Evolutionary conservation across 768 basidiomycete genomes (phyloP), one percentile per base, ranked within the genome.

Genomic region (Trametes sanguinea): DNA sequence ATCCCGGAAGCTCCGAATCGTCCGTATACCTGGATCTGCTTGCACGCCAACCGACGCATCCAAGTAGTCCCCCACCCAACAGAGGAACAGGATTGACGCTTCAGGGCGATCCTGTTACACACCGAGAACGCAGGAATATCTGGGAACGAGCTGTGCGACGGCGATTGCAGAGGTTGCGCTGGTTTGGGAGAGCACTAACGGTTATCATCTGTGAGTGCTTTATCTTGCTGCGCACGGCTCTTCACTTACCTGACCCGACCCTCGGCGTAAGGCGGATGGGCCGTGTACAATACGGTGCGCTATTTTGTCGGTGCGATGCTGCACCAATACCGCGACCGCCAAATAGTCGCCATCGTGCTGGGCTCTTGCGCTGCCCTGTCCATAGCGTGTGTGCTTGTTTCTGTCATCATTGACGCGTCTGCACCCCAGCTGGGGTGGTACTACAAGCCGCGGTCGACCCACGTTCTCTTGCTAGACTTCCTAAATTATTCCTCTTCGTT

Each of bases 301-400:
- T 92, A 91, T 70, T 86, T 81, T 67, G 67, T 90, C 10, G 85
- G 87, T 3, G 87, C 81, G 66, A 75, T 75, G 9, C 66, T 75
- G 16, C 82, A 81, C 69, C 63, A 74, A 2, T 76, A 79, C 6
- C 59, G 62, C 14, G 70, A 67, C 22, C 82, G 83, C 42, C 81
- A 82, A 62, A 68, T 71, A 0, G 69, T 76, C 29, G 74, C 82
- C 22, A 72, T 88, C 5, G 77, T 77, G 2, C 74, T 88, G 14
- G 87, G 83, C 4, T 79, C 80, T 48, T 74, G 75, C 59, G 73
- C 84, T 10, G 75, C 75, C 8, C 65, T 79, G 6, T 76, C 81
- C 9, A 71, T 81, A 57, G 75, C 78, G 37, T 72, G 79, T 67
- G 71, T 79, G 35, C 51, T 73, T 9, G 74, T 76, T 22, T 74